Base-by-base conservation (phyloP, 371 early-diverging fungal genomes). In the Nematocida sp. region DNA sequence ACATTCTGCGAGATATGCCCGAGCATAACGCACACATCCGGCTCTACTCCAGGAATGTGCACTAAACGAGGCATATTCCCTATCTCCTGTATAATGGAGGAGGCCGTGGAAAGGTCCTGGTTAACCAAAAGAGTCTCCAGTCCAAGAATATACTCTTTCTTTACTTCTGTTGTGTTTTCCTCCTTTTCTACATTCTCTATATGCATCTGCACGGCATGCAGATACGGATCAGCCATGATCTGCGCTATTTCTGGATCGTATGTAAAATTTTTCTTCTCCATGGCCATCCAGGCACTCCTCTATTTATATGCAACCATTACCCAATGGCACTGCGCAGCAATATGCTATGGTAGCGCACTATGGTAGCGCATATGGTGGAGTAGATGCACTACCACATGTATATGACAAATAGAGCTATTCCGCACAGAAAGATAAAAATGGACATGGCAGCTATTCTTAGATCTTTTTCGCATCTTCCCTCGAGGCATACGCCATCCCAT, bases 1-100 rank as follows among this genome's bases (percentile, higher is more conserved):
- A 60, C 61, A 32, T 71, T 71, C 42, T 71, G 75, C 16, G 75
- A 16, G 32, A 71, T 71, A 35, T 61, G 45, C 30, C 75, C 75
- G 2, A 71, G 75, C 59, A 71, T 47, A 16, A 39, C 51, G 33
- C 75, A 71, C 26, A 71, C 42, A 33, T 71, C 64, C 2, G 16
- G 9, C 53, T 71, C 61, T 25, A 71, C 48, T 7, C 0, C 50
- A 2, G 61, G 75, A 0, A 50, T 35, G 38, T 61, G 47, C 20
- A 71, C 26, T 11, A 71, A 60, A 16, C 35, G 40, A 30, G 47
- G 33, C 45, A 38, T 51, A 9, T 60, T 35, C n/a, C 25, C 33
- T 2, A 71, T 2, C 61, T 5, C 2, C n/a, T 13, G n/a, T 18
- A 71, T 23, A 35, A 60, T 60, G 28, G 49, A 49, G 5, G 51